Percentiles rank a stretch among this genome's conserved stretches.
Conservation (phyloP, 2,329 filamentous ascomycete species). For the Polychaeton citri region DNA sequence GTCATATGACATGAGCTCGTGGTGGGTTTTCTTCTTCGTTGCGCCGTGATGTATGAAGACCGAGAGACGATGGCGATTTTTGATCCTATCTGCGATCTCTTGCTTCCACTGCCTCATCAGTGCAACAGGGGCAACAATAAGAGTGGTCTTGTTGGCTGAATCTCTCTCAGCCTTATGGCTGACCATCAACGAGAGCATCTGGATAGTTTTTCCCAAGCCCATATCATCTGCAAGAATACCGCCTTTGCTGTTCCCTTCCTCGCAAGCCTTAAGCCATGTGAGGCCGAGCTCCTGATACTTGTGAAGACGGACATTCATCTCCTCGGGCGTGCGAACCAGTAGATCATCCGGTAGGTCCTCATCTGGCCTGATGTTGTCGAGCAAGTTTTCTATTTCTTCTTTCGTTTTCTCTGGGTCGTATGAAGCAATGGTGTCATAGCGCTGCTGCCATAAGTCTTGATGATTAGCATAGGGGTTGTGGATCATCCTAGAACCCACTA, state of each 20-base stretch:
- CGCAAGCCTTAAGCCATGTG: conserved; percentile 63
- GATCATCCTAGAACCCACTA: conserved; percentile 8
- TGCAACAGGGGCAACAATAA: conserved; percentile 70
- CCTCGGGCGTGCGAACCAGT: conserved; percentile 55
- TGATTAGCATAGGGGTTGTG: conserved; percentile 11
- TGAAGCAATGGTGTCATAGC: conserved; percentile 12
- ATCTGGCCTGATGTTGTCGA: conserved; percentile 63
- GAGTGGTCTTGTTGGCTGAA: conserved; percentile 53
- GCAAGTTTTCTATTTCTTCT: conserved; percentile 56
- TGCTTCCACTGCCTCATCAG: conserved; percentile 74
- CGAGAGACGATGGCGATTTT: conserved; percentile 42
- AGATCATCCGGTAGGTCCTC: conserved; percentile 39
- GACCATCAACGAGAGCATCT: conserved; percentile 65
- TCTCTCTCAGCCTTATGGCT: conserved; percentile 46
- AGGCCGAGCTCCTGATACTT: conserved; percentile 70
- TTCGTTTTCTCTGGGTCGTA: conserved; percentile 38
- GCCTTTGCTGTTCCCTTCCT: conserved; percentile 57
- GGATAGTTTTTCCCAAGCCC: conserved; percentile 76
- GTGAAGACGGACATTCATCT: conserved; percentile 56
- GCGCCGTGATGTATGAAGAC: conserved; percentile 56
- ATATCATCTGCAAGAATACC: conserved; percentile 71
- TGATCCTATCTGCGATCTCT: conserved; percentile 61
- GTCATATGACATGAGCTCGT: conserved; percentile 52
- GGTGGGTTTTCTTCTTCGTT: conserved; percentile 44
- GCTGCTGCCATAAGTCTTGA: conserved; percentile 13